Base-by-base conservation (phyloP, 331 rosid genomes). In the Telfairia occidentalis region DNA sequence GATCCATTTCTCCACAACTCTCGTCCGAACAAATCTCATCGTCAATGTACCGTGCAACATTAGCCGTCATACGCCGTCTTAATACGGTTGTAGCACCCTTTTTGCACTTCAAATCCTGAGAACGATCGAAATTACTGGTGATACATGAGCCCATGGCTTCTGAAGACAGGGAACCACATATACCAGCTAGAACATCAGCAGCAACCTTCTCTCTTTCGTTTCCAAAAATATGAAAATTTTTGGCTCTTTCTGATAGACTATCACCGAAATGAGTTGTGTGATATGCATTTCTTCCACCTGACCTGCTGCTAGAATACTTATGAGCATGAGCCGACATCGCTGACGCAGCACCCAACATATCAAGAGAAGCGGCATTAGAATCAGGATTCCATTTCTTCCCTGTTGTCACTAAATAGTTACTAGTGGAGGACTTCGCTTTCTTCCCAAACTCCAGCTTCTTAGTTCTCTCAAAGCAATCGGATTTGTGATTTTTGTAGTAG, bases 121-220 rank as follows among this genome's bases (percentile, higher is more conserved):
- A 71, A 29, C 75, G 13, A 43, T 71, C 16, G 2, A 71, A 71
- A 71, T 71, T 71, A 77, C 90, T 86, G 28, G 97, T 89, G 37
- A 89, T 78, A 81, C 97, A 90, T 73, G 97, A 94, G 66, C 93
- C 86, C 86, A 90, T 80, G 11, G 90, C 97, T 85, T 96, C 99
- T 1, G 96, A 90, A 30, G 97, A 86, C 38, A 89, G 37, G 34
- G 97, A 91, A 55, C 96, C 93, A 76, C 90, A 89, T 59, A 94
- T 88, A 69, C 98, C 97, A 43, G 99, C 99, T 78, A 95, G 79
- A 19, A 91, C 97, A 84, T 92, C 96, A 83, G 95, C 97, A 28
- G 97, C 98, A 63, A 73, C 92, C 55, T 90, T 82, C 78, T 90
- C 99, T 78, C 92, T 88, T 73, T 92, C 97, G 76, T 90, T 90